Conservation (phyloP, 495 filamentous ascomycete genomes). For the Penicillium riverlandense region DNA sequence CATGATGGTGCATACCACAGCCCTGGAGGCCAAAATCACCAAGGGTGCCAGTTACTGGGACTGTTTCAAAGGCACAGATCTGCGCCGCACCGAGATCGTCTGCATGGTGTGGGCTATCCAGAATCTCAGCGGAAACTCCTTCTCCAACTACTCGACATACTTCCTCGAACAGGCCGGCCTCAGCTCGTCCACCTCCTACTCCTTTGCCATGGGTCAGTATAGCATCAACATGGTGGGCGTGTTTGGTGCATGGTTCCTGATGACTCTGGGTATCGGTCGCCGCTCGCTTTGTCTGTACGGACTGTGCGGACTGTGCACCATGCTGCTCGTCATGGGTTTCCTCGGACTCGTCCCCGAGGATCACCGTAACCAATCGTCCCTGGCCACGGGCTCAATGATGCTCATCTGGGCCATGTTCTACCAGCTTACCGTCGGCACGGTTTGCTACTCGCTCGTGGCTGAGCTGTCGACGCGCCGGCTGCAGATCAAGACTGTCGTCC, state of each 20-base stretch:
- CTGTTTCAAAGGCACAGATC: conserved; percentile 68
- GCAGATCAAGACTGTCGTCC: conserved; percentile 69
- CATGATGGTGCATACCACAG: conserved; percentile 81
- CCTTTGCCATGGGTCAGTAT: conserved; percentile 68
- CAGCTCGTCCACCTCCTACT: conserved; percentile 47
- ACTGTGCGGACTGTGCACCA: conserved; percentile 53
- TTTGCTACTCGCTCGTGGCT: conserved; percentile 71
- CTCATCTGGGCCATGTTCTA: conserved; percentile 68
- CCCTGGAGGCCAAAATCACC: conserved; percentile 63
- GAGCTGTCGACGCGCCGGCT: conserved; percentile 68
- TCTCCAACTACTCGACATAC: conserved; percentile 75
- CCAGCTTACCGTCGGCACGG: conserved; percentile 68
- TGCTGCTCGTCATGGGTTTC: conserved; percentile 70
- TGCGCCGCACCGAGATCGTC: conserved; percentile 70
- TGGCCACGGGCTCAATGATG: conserved; percentile 66
- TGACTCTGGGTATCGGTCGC: conserved; percentile 61
- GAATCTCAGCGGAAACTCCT: conserved; percentile 69
- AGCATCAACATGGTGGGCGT: conserved; percentile 68
- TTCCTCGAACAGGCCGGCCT: conserved; percentile 73
- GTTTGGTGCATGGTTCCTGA: conserved; percentile 67
- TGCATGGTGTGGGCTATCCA: conserved; percentile 82
- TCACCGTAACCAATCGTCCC: conserved; percentile 45
- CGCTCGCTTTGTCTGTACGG: conserved; percentile 65
- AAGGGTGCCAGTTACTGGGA: conserved; percentile 63
- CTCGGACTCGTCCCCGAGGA: conserved; percentile 54